Evolutionary conservation across 495 filamentous ascomycete species (phyloP), one percentile per base, ranked within the genome.

Genomic region (Aspergillus mulundensis): DNA sequence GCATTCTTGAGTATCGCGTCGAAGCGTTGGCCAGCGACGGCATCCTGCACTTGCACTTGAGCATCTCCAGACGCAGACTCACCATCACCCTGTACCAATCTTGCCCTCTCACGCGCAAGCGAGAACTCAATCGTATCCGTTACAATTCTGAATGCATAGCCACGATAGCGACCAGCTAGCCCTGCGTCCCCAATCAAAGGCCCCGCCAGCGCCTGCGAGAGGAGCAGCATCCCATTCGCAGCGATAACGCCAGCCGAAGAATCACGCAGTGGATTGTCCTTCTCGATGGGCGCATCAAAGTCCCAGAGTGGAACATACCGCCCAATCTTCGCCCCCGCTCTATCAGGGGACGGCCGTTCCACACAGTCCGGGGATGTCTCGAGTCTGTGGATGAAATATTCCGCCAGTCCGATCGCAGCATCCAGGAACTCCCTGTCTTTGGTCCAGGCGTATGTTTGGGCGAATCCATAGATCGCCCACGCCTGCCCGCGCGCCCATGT

Each of bases 401-500:
- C 63, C 0, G 73, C 66, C 1, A 71, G 50, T 2, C 64, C 61
- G 0, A 54, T 43, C 0, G 77, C 70, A 1, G 68, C 63, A 7
- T 63, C 23, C 0, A 77, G 66, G 58, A 78, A 78, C 0, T 49
- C 53, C 1, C 16, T 57, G 6, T 73, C 65, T 34, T 70, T 67
- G 0, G 76, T 80, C 72, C 74, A 77, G 8, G 20, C 58, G 44
- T 74, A 78, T 0, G 75, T 72, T 50, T 75, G 72, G 0, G 75
- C 63, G 54, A 71, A 78, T 0, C 77, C 77, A 5, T 73, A 59
- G n/a, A 78, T 70, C 25, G 59, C 73, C 77, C 77, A 80, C 0
- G 74, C 70, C 58, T 80, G 76, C 0, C 77, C 76, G 24, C 77
- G 60, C 0, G 71, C 53, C 77, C 77, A 80, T 7, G 67, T 71